Conservation (phyloP, 2,329 filamentous ascomycete species). For the Elsinoe arachidis region DNA sequence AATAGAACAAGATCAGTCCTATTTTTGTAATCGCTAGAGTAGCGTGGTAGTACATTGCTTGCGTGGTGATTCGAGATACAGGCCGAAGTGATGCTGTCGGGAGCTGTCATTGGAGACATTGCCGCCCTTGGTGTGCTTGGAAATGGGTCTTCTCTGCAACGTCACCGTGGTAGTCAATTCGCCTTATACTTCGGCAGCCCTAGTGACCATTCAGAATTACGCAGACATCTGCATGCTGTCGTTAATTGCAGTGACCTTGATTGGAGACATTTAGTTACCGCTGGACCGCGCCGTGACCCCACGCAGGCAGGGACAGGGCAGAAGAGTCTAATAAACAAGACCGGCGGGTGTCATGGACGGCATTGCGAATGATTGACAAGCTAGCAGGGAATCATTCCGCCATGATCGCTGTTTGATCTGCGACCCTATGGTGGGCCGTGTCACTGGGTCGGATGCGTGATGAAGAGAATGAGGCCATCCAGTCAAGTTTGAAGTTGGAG, state of each 20-base stretch:
- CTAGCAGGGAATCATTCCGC: too few species aligned
- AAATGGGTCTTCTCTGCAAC: not conserved
- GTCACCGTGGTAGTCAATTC: not conserved
- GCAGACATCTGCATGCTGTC: not conserved
- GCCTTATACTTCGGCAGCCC: conserved; percentile 4
- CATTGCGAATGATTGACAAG: too few species aligned
- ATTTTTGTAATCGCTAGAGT: not conserved
- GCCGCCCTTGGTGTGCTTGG: conserved; percentile 11
- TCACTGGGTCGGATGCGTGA: not conserved
- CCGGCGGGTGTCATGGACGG: too few species aligned
- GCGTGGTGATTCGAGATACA: not conserved
- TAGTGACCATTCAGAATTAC: not conserved
- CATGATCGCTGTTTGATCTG: too few species aligned
- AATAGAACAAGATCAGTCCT: not conserved
- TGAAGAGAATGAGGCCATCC: not conserved
- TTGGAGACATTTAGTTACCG: conserved; percentile 3
- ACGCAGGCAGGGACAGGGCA: not conserved
- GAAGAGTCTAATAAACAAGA: not conserved
- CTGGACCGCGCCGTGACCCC: conserved; percentile 4
- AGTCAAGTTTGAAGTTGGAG: not conserved
- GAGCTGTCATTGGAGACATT: not conserved
- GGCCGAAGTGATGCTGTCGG: not conserved
- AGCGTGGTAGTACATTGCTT: not conserved
- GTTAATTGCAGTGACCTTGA: conserved; percentile 7
- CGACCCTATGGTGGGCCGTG: not conserved